Conservation (phyloP, 257 asterid genomes). For the Solanum paucissectum region DNA sequence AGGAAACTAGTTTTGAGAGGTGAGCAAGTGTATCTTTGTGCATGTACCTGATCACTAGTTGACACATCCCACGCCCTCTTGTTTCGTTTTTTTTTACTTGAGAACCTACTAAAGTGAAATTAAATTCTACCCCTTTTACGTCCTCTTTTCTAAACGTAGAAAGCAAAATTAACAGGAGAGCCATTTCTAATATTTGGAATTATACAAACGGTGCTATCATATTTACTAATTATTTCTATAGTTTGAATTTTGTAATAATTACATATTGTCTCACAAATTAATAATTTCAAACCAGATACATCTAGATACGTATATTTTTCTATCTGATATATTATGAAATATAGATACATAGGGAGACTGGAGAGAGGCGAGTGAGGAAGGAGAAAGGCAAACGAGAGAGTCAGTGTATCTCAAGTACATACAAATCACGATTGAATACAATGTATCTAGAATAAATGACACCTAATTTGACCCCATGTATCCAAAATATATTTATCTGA, state of each 20-base stretch:
- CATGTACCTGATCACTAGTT: not conserved
- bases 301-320: not conserved
- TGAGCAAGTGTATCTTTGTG: not conserved
- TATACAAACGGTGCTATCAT: not conserved
- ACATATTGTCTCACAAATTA: not conserved
- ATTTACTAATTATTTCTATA: too few relatives aligned
- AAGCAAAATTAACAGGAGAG: not conserved
- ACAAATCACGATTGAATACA: not conserved
- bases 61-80: not conserved
- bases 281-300: too few relatives aligned
- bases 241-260: too few relatives aligned
- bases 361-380: too few relatives aligned
- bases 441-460: not conserved
- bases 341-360: too few relatives aligned
- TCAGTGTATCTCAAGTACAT: not conserved
- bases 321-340: too few relatives aligned
- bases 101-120: not conserved
- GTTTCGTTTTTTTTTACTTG: not conserved
- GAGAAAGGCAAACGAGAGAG: too few relatives aligned
- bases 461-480: not conserved
- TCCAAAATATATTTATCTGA: not conserved
- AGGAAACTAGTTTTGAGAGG: not conserved
- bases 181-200: not conserved
- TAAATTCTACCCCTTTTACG: not conserved
- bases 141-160: not conserved